These are phyloP conservation scores for Astrephomene gubernaculifera DNA, from an alignment of 139 green algal genomes.

Conservation along the genomic window DNA sequence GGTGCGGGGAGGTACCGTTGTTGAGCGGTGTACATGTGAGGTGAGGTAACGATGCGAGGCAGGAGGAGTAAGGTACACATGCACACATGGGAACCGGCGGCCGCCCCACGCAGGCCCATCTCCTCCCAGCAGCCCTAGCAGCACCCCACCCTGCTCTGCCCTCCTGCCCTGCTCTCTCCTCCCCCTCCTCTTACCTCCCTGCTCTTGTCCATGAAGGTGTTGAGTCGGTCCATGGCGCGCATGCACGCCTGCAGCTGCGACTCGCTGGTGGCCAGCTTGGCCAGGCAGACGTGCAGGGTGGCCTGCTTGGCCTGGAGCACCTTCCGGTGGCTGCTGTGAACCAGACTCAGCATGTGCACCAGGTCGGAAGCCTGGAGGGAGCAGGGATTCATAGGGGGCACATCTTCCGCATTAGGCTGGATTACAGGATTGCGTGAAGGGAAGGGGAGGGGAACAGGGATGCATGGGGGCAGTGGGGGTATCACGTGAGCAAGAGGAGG, in stretches of 20 bases:
- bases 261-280: constrained; percentile 26
- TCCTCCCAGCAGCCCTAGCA: too few species aligned
- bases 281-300: constrained; percentile 48
- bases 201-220: constrained; percentile 18
- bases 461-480: background rate
- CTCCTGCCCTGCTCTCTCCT: too few species aligned
- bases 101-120: too few species aligned
- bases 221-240: constrained; percentile 2
- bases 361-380: constrained; percentile 34
- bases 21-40: too few species aligned
- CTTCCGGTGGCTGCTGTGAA: constrained; percentile 53
- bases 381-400: too few species aligned
- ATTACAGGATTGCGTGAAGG: background rate
- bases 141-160: background rate
- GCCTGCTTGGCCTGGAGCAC: constrained; percentile 50
- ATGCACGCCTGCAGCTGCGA: constrained; percentile 15
- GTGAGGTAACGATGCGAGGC: too few species aligned
- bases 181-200: constrained; percentile 21
- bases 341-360: constrained; percentile 35
- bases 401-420: too few species aligned
- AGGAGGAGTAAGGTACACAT: too few species aligned
- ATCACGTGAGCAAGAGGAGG: background rate
- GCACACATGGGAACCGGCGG: too few species aligned
- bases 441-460: background rate
- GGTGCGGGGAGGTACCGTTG: too few species aligned